Conservation (phyloP, 306 rosid species). For the Albizia julibrissin region DNA sequence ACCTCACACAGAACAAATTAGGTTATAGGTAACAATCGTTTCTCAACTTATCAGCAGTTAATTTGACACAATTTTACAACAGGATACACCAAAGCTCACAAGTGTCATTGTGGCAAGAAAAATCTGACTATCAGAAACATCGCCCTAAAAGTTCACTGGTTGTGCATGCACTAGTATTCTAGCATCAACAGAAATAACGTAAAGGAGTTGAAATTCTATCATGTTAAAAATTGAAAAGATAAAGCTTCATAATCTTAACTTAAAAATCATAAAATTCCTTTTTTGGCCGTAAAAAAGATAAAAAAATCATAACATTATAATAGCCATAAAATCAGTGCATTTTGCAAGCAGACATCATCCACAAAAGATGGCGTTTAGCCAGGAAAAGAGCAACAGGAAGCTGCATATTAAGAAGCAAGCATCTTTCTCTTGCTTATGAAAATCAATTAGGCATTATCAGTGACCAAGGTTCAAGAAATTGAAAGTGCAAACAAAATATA, state of each 20-base stretch:
- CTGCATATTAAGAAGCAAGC: not conserved
- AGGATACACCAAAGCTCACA: not conserved
- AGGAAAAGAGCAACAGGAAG: not conserved
- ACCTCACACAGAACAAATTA: not conserved
- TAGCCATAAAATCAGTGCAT: not conserved
- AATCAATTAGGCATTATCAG: not conserved
- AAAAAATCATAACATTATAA: not conserved
- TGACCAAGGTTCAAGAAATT: not conserved
- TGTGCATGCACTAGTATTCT: not conserved
- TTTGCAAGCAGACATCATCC: not conserved
- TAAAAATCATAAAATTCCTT: no score
- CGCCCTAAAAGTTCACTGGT: not conserved
- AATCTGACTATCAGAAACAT: not conserved
- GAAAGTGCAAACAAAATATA: no score
- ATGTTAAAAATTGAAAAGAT: not conserved
- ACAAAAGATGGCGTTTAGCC: not conserved
- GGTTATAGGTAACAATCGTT: not conserved
- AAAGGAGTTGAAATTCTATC: not conserved
- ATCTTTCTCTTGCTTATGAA: not conserved
- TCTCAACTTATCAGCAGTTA: constrained; percentile 1
- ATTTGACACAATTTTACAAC: not conserved
- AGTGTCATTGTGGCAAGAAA: not conserved
- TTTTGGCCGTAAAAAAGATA: no score
- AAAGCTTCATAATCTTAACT: not conserved
- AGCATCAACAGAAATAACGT: not conserved